Conservation (phyloP, 768 basidiomycete species). For the Boletus coccyginus region DNA sequence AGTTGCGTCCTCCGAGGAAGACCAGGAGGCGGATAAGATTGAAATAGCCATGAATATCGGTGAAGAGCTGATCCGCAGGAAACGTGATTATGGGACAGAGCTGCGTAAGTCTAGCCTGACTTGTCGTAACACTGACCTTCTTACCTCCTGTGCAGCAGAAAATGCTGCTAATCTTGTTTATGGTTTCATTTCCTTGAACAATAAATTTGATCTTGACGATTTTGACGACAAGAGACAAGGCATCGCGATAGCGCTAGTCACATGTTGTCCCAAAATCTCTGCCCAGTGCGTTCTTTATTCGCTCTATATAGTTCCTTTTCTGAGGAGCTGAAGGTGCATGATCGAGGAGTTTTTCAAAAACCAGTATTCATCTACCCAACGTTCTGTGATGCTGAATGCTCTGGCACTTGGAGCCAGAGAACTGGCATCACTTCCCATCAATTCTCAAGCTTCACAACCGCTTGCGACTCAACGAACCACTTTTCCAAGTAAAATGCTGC, state of each 20-base stretch:
- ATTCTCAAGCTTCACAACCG: slow-evolving; percentile 29
- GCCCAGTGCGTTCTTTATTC: slow-evolving; percentile 62
- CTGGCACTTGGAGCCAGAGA: slow-evolving; percentile 86
- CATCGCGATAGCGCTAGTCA: slow-evolving; percentile 75
- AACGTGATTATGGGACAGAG: slow-evolving; percentile 82
- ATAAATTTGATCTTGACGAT: slow-evolving; percentile 80
- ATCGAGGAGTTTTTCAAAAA: slow-evolving; percentile 94
- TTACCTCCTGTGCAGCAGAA: slow-evolving; percentile 58
- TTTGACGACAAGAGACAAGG: slow-evolving; percentile 78
- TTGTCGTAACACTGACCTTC: background rate
- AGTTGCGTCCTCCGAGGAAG: slow-evolving; percentile 49
- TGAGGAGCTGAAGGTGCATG: slow-evolving; percentile 51
- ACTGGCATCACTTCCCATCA: slow-evolving; percentile 51
- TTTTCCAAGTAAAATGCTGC: slow-evolving; percentile 84
- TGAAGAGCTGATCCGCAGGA: slow-evolving; percentile 81
- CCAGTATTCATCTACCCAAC: slow-evolving; percentile 86
- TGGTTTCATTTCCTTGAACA: slow-evolving; percentile 67
- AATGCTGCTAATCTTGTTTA: slow-evolving; percentile 83
- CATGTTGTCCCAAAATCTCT: slow-evolving; percentile 72
- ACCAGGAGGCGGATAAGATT: slow-evolving; percentile 68
- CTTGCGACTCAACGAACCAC: slow-evolving; percentile 35
- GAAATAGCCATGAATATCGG: slow-evolving; percentile 80
- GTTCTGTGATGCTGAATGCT: slow-evolving; percentile 81
- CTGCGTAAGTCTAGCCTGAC: slow-evolving; percentile 50
- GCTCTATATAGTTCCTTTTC: background rate